These are phyloP conservation scores for Lentinula aciculospora DNA, from an alignment of 768 basidiomycete species.

Conservation along the genomic window DNA sequence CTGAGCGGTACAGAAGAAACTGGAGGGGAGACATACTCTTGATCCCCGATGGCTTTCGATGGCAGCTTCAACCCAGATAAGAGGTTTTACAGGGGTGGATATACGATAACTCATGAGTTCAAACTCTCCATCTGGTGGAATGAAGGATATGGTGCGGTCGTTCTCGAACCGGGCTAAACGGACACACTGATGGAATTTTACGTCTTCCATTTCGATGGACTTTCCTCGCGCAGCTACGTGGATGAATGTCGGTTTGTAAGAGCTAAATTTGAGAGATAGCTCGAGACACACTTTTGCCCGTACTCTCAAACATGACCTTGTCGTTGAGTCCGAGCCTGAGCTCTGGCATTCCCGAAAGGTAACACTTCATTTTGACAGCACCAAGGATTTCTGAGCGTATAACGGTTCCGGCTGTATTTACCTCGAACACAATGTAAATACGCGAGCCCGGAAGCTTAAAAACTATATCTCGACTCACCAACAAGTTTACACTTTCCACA, in stretches of 20 bases:
- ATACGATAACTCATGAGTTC: constrained; percentile 90
- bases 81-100: constrained; percentile 92
- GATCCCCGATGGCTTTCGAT: constrained; percentile 90
- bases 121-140: constrained; percentile 98
- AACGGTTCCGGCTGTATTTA: constrained; percentile 95
- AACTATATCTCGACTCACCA: constrained; percentile 45
- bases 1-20: background rate
- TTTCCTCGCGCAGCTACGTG: constrained; percentile 82
- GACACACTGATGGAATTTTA: constrained; percentile 99
- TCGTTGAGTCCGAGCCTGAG: constrained; percentile 93
- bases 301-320: constrained; percentile 99
- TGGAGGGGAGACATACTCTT: background rate
- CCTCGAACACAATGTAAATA: constrained; percentile 36
- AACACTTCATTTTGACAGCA: constrained; percentile 99
- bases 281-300: constrained; percentile 75
- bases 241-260: background rate
- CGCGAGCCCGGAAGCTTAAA: background rate
- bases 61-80: constrained; percentile 96
- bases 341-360: constrained; percentile 99
- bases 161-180: constrained; percentile 96
- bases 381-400: constrained; percentile 96
- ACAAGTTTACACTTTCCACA: constrained; percentile 93
- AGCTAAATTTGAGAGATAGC: background rate
- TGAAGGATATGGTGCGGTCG: constrained; percentile 98
- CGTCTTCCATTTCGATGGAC: constrained; percentile 99